Evolutionary conservation across 495 filamentous ascomycete species (phyloP).

Genomic region (Tuber magnatum): DNA sequence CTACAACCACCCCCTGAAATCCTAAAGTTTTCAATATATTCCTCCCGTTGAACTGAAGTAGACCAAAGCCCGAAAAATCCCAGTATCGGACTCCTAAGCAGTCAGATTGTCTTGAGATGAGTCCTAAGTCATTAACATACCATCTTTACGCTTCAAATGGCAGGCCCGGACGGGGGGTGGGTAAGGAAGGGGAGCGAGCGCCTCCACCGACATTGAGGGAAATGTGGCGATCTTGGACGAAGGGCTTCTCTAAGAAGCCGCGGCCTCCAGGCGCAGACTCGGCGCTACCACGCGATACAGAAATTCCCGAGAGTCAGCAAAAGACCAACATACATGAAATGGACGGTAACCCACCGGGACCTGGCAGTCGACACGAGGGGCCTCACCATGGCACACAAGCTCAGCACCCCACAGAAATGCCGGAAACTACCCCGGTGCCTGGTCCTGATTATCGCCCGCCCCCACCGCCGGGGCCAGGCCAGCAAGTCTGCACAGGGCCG

Average conservation of each 20-base stretch:
- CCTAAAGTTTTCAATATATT: background rate
- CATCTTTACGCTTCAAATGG: background rate
- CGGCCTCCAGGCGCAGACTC: too few relatives aligned
- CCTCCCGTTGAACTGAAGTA: background rate
- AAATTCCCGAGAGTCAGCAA: too few relatives aligned
- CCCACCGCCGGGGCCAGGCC: background rate
- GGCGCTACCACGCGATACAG: too few relatives aligned
- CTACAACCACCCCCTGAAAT: background rate
- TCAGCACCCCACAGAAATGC: rapidly evolving
- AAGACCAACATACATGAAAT: too few relatives aligned
- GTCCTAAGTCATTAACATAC: background rate
- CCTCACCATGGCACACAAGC: background rate
- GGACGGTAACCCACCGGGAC: too few relatives aligned
- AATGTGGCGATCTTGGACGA: background rate
- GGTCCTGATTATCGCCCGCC: background rate
- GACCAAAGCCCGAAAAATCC: background rate
- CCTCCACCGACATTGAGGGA: background rate
- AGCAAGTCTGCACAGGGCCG: background rate
- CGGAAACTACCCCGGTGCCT: background rate
- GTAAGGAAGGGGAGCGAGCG: background rate
- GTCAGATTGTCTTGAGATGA: background rate
- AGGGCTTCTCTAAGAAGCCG: background rate
- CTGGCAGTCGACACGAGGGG: too few relatives aligned
- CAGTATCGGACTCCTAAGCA: background rate
- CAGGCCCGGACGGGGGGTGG: background rate